Base-by-base conservation (phyloP, 1,284 basidiomycete species). In the Melampsora occidentalis region DNA sequence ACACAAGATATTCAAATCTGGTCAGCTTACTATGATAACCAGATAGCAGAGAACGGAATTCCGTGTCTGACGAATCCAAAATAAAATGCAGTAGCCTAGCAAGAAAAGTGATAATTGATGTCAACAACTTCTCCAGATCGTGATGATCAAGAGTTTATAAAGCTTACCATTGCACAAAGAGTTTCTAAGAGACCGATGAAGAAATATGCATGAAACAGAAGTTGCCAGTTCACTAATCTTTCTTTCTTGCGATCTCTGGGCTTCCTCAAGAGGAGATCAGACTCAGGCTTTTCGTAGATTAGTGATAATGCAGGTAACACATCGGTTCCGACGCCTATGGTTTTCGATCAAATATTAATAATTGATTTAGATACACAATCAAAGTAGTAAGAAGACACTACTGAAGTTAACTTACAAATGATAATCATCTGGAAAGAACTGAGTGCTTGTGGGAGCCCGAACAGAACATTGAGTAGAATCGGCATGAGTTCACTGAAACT, bases 401-500 rank as follows among this genome's bases (percentile, higher is more conserved):
- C 42, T 46, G 14, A 85, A 84, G 39, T 87, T 85, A 79, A 84
- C 42, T 87, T 85, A 79, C 88, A 89, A 68, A 89, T 88, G 77
- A 89, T 83, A 77, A 87, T 80, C 83, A 86, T 85, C 78, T 86
- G 86, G 46, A 88, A 83, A 76, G 84, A 86, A 75, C 84, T 85
- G n/a, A 88, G 84, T 77, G 85, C 85, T 79, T 87, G 87, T 0
- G 87, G 86, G 1, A 87, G 82, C 77, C 86, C 86, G 71, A 86
- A 82, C 75, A 86, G 81, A 73, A 86, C 83, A 79, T 84, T 84
- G 78, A 89, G 81, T n/a, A 91, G 80, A 66, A 90, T 87, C 1
- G 89, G 86, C 85, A 89, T 88, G 78, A 90, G 85, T 80, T 91
- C 90, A 16, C 88, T 87, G 83, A 89, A 90, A 75, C 86, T 85